A percentile compares a stretch with the other conserved stretches of the same genome.
Evolutionary conservation across 2,329 filamentous ascomycete species (phyloP).

Genomic region (Sporothrix globosa): DNA sequence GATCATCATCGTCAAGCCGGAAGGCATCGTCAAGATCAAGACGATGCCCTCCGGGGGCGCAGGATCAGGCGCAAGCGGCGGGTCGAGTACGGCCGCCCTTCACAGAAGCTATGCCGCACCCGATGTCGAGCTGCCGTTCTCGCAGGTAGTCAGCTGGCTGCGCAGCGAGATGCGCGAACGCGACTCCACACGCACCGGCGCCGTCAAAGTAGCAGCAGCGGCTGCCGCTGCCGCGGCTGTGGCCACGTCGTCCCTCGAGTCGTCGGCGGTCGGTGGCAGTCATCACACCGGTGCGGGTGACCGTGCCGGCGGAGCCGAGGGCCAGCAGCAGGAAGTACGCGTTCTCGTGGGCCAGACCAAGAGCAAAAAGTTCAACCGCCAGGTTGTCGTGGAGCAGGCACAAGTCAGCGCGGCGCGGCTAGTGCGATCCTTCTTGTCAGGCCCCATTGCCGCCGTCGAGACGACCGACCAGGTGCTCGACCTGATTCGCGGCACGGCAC

Average conservation of each 20-base stretch:
- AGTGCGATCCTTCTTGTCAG: conserved; percentile 71
- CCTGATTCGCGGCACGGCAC: conserved; percentile 69
- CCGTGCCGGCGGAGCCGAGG: conserved; percentile 20
- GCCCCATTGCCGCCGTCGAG: conserved; percentile 85
- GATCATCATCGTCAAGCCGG: conserved; percentile 83
- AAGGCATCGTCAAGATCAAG: conserved; percentile 75
- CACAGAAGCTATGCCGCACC: conserved; percentile 66
- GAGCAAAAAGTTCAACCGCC: conserved; percentile 89
- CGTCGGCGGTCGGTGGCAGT: conserved; percentile 30
- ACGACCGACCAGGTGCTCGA: conserved; percentile 82
- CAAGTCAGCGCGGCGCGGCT: conserved; percentile 62
- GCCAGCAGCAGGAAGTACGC: conserved; percentile 69
- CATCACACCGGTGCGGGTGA: conserved; percentile 34
- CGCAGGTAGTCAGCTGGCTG: conserved; percentile 78
- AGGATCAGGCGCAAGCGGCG: background rate
- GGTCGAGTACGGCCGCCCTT: background rate
- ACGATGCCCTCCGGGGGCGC: conserved; percentile 54
- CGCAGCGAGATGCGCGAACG: conserved; percentile 76
- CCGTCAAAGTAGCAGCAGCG: conserved; percentile 33
- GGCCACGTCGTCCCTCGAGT: conserved; percentile 40
- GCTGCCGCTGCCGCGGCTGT: conserved; percentile 34
- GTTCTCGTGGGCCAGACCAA: conserved; percentile 81
- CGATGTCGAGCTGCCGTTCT: conserved; percentile 73
- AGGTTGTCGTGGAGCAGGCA: conserved; percentile 81
- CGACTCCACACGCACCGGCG: conserved; percentile 37